These are phyloP conservation scores for Protea cynaroides DNA, from an alignment of 164 flowering plant genomes.

Conservation along the genomic window DNA sequence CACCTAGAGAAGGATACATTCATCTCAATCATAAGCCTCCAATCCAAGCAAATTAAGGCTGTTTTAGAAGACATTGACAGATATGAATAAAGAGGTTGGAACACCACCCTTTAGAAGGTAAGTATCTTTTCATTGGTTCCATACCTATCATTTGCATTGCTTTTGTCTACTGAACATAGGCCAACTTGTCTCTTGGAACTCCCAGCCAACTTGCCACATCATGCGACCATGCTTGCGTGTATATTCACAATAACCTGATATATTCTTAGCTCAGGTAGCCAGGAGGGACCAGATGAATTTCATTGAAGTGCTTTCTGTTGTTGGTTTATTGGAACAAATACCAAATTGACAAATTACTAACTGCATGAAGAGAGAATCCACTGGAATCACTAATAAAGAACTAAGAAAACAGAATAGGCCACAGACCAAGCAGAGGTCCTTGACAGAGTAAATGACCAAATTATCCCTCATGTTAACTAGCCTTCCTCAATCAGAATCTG, in stretches of 20 bases:
- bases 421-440: too few species aligned
- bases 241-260: slow-evolving; percentile 6
- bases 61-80: slow-evolving; percentile 55
- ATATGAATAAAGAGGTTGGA: slow-evolving; percentile 59
- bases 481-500: too few species aligned
- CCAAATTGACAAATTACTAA: too few species aligned
- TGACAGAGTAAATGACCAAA: too few species aligned
- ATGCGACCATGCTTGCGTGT: slow-evolving; percentile 18
- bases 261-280: not conserved
- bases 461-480: too few species aligned
- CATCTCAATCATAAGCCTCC: slow-evolving; percentile 64
- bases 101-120: slow-evolving; percentile 69
- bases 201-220: slow-evolving; percentile 28
- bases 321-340: too few species aligned
- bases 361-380: too few species aligned
- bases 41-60: slow-evolving; percentile 51
- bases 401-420: too few species aligned
- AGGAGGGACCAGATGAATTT: too few species aligned
- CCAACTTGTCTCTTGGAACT: slow-evolving; percentile 21
- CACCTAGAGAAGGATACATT: slow-evolving; percentile 44
- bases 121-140: slow-evolving; percentile 56
- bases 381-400: too few species aligned
- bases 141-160: slow-evolving; percentile 36
- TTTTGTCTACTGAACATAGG: slow-evolving; percentile 42
- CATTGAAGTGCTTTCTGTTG: too few species aligned